Evolutionary conservation across 2,329 filamentous ascomycete species (phyloP).

Genomic region (Neobulgaria alba): DNA sequence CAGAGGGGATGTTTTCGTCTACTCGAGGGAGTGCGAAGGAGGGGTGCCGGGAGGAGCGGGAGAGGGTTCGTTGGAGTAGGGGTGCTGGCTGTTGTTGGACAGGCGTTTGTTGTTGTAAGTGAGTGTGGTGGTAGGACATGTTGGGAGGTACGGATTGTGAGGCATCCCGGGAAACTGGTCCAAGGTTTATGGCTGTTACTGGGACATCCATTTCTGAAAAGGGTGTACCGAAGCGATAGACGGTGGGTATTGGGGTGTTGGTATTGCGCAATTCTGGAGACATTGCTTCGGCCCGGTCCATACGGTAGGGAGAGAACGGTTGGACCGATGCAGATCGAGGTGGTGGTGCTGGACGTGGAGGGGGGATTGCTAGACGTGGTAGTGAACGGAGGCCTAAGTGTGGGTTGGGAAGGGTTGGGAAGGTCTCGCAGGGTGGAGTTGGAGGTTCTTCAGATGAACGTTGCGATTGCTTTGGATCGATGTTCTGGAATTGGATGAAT

Average conservation of each 20-base stretch:
- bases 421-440: constrained; percentile 61
- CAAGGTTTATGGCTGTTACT: constrained; percentile 61
- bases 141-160: constrained; percentile 91
- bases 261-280: constrained; percentile 47
- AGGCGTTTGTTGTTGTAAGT: constrained; percentile 13
- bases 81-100: constrained; percentile 1
- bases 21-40: constrained; percentile 64
- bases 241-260: constrained; percentile 41
- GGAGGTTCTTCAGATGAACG: constrained; percentile 50
- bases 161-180: constrained; percentile 65
- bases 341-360: constrained; percentile 24
- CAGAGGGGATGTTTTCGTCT: constrained; percentile 47
- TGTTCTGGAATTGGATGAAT: constrained; percentile 78
- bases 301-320: constrained; percentile 41
- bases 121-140: constrained; percentile 64
- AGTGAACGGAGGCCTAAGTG: constrained; percentile 49
- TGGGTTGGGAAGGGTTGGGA: constrained; percentile 37
- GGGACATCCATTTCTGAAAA: constrained; percentile 89
- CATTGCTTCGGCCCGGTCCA: constrained; percentile 42
- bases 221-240: constrained; percentile 75
- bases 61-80: constrained; percentile 22
- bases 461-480: constrained; percentile 34
- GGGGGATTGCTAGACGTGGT: constrained; percentile 54
- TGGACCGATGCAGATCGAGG: constrained; percentile 24
- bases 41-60: constrained; percentile 53